Evolutionary conservation across 2,329 filamentous ascomycete species (phyloP).

Genomic region (Arthroderma uncinatum): DNA sequence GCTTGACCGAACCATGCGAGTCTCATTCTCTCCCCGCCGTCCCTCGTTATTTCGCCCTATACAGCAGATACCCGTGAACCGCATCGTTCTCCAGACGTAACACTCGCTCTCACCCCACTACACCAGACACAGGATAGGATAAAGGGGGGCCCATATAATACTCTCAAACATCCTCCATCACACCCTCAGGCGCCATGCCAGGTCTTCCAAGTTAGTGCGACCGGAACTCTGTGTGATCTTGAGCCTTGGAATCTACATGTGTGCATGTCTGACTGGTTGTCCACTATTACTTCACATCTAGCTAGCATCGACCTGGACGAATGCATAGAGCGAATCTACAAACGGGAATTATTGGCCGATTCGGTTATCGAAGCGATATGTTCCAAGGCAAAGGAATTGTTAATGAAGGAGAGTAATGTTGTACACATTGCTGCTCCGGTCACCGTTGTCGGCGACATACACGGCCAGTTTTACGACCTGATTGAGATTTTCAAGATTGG

Average conservation of each 20-base stretch:
- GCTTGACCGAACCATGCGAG: not conserved
- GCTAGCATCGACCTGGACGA: constrained; percentile 96
- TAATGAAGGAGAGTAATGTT: constrained; percentile 99
- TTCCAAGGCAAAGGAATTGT: constrained; percentile 94
- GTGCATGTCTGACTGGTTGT: not conserved
- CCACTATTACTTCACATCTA: constrained; percentile 30
- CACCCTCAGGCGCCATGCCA: constrained; percentile 9
- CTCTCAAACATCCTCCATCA: not conserved
- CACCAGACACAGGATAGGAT: not conserved
- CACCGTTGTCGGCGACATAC: constrained; percentile 95
- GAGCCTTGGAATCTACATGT: too few relatives aligned
- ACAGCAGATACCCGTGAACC: not conserved
- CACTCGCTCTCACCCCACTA: not conserved
- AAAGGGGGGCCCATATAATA: not conserved
- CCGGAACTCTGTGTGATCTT: not conserved
- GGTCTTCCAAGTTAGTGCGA: constrained; percentile 13
- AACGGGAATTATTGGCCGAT: constrained; percentile 92
- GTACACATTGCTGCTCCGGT: constrained; percentile 93
- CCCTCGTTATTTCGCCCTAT: not conserved
- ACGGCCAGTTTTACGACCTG: constrained; percentile 97
- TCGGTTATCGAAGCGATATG: constrained; percentile 98
- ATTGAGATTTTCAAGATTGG: constrained; percentile 99
- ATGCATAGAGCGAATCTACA: constrained; percentile 93
- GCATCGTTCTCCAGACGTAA: not conserved
- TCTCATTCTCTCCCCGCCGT: not conserved